phyloP scores from a whole-genome alignment of 1,139 yeast genomes.

The Waltiozyma sp. region DNA sequence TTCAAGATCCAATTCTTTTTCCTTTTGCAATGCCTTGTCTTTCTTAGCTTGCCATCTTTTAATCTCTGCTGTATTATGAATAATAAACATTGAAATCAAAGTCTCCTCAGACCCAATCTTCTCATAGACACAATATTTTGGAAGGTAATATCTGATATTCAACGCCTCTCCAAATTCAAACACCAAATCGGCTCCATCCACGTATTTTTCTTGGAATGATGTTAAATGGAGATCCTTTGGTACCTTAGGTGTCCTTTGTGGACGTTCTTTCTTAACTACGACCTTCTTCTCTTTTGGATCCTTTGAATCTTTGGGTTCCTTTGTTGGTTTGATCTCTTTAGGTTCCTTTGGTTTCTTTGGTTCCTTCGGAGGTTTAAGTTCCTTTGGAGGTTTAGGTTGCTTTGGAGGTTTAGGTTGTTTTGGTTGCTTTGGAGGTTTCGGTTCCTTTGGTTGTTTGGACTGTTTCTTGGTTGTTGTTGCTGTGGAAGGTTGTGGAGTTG shows the following conservation, averaged over 20 bases:
- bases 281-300: constrained; percentile 14
- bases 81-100: constrained; percentile 52
- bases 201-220: constrained; percentile 64
- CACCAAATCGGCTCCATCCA: constrained; percentile 59
- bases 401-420: constrained; percentile 17
- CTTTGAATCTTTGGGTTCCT: constrained; percentile 14
- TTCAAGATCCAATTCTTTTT: constrained; percentile 16
- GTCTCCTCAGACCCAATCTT: constrained; percentile 40
- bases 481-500: constrained; percentile 2
- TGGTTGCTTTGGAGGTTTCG: constrained; percentile 19
- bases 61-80: constrained; percentile 33
- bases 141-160: constrained; percentile 60
- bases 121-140: constrained; percentile 69
- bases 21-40: constrained; percentile 20
- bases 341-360: constrained; percentile 14
- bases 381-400: constrained; percentile 5
- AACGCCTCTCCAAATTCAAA: constrained; percentile 81
- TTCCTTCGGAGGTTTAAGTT: constrained; percentile 4
- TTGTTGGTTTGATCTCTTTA: constrained; percentile 19
- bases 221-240: constrained; percentile 36
- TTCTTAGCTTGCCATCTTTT: constrained; percentile 19
- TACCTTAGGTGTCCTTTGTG: constrained; percentile 13
- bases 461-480: constrained; percentile 13
- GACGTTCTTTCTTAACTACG: constrained; percentile 3
- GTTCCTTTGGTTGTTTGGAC: constrained; percentile 14